Base-by-base conservation (phyloP, 352 stramenopile species). In the Globisporangium paddicum region DNA sequence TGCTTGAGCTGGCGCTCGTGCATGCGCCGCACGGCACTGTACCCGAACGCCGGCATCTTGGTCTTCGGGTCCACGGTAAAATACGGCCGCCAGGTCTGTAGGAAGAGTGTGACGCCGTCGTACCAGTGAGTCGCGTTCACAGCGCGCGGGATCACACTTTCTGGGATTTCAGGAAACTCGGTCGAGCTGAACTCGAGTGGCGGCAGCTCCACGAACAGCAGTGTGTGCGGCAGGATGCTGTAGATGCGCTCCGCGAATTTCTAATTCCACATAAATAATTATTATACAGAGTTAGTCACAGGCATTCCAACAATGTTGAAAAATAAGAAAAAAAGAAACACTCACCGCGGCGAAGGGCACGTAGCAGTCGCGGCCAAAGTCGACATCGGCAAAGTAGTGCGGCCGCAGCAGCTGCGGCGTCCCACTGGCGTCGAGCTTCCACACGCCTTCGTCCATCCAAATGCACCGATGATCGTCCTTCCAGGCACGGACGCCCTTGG, bases 91-190 rank as follows among this genome's bases (percentile, higher is more conserved):
- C 81, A 93, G 1, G 57, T 61, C 21, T 76, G 82, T 18, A 93
- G 45, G 50, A 97, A 95, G 7, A 97, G 68, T 56, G 89, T 97
- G 16, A 93, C 75, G 10, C 83, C 86, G 63, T 97, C 89, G 66
- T 97, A 97, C 86, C 87, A 97, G 64, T 97, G 90, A 10, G 78
- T 94, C 5, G 84, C 86, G 41, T 94, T 94, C n/a, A 91, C 74
- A 0, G 79, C 82, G n/a, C 71, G 76, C 18, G 84, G 80, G 30
- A 92, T 66, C 19, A 75, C 60, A 2, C 62, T 69, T 10, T 71
- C 55, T 6, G 82, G 69, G 50, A 94, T 83, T 10, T 83, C 71
- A 2, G 85, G 85, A 58, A 94, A 94, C 51, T 72, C 67, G n/a
- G 73, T 79, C 10, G 64, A 51, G 45, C 66, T 82, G 58, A 93